Evolutionary conservation across 441 rosid species (phyloP).

Genomic region (Arabidopsis lyrata): DNA sequence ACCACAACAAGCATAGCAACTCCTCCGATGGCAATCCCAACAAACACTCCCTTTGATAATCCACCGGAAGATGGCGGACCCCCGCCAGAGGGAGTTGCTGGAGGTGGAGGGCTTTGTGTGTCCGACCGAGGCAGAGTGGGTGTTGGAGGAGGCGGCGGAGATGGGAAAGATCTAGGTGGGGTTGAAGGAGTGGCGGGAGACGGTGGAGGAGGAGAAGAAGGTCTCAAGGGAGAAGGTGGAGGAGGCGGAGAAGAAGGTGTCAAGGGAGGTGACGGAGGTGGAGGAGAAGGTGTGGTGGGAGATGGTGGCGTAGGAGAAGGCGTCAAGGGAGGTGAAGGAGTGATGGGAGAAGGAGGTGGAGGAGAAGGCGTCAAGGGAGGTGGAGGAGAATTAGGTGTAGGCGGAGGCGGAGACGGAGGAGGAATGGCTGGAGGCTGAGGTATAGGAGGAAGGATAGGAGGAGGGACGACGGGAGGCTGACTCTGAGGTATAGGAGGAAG

Average conservation of each 20-base stretch:
- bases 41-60: constrained; percentile 59
- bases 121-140: constrained; percentile 31
- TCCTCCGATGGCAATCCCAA: constrained; percentile 74
- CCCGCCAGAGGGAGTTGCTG: constrained; percentile 44
- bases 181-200: constrained; percentile 42
- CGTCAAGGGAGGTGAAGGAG: constrained; percentile 32
- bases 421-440: not conserved
- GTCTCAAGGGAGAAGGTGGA: constrained; percentile 20
- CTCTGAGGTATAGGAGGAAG: not conserved
- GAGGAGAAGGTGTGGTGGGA: constrained; percentile 38
- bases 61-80: too few species aligned
- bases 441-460: not conserved
- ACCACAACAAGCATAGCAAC: constrained; percentile 52
- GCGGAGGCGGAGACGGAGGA: not conserved
- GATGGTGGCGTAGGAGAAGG: constrained; percentile 49
- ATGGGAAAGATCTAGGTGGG: constrained; percentile 7
- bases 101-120: constrained; percentile 34
- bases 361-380: constrained; percentile 45
- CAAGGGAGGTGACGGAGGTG: constrained; percentile 42
- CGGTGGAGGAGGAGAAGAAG: constrained; percentile 42
- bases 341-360: constrained; percentile 34
- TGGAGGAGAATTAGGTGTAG: constrained; percentile 11
- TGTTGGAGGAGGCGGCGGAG: constrained; percentile 47
- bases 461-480: not conserved
- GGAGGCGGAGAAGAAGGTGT: constrained; percentile 39